Evolutionary conservation across 2,329 filamentous ascomycete genomes (phyloP), one percentile per base, ranked within the genome.

Genomic region (Trichoderma sp.): DNA sequence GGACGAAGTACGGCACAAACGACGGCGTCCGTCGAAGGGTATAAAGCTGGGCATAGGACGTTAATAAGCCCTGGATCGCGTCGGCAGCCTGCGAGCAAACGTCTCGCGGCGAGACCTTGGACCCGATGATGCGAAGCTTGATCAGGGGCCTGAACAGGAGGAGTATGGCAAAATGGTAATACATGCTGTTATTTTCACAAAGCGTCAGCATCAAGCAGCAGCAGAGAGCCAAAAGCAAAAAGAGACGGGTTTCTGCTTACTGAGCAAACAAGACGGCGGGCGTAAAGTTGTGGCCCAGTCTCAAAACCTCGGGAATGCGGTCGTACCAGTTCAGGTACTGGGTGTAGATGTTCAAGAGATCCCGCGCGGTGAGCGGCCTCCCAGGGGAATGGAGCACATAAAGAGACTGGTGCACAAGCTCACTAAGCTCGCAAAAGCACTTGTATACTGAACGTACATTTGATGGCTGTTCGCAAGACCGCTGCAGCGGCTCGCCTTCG

Each of bases 71-170:
- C 70, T 87, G 85, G 19, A 88, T 88, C 32, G 86, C 86, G 69
- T 87, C 85, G 34, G 86, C 86, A 1, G 86, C 86, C 71, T 88
- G 85, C 2, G 83, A 83, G 76, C 90, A 92, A 17, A 91, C 86
- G 70, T 91, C 88, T 45, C 86, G 84, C 8, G 90, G 90, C 4
- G 83, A 82, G 2, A 92, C 81, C 61, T 85, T 84, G 8, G 88
- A 90, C 9, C 87, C 86, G 57, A 90, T 84, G 72, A 91, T 87
- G 10, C 81, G 81, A 8, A 88, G 74, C 70, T 87, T 91, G 73
- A 92, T 89, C 42, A 93, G 82, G 0, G 91, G 91, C 7, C 91
- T 84, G 75, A 93, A 93, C 1, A 93, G 84, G n/a, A 92, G 84
- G 0, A 91, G 77, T n/a, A 90, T 89, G 34, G 87, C 85, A 70